Base-by-base conservation (phyloP, 495 filamentous ascomycete genomes). In the Sphaerosporella brunnea region DNA sequence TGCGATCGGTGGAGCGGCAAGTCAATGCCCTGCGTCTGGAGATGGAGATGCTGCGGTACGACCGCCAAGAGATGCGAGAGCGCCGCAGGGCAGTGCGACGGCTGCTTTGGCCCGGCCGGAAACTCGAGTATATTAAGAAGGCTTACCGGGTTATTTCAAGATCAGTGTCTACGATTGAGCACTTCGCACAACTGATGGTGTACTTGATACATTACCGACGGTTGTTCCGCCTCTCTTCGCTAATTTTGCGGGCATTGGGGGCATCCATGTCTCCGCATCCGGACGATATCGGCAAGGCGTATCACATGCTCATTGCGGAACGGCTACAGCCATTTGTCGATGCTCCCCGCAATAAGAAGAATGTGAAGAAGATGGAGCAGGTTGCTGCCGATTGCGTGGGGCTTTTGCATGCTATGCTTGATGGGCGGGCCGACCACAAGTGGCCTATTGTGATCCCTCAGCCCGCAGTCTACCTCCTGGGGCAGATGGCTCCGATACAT, bases 171-270 rank as follows among this genome's bases (percentile, higher is more conserved):
- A 26, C 2, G 19, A 26, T 13, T n/a, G 18, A 34, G n/a, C 18
- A 46, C 18, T 46, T 46, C n/a, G 18, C 7, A 4, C 2, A 34
- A 18, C 5, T 16, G 2, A 20, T 46, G 25, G 8, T 28, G 1
- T 46, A 46, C 23, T 36, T 46, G 25, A 46, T 46, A 34, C 30
- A 34, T 15, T 36, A 46, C 43, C 18, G 23, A 21, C 43, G 28
- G 24, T 28, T 46, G 7, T 35, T 34, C 13, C 25, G 43, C 1
- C 18, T 46, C 18, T 32, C 43, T 19, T 13, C 16, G 7, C 16
- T 18, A 7, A 28, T 46, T 2, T 7, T 46, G 25, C 26, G 35
- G 15, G 43, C 13, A n/a, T 20, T 46, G 9, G 18, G 10, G 2
- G 35, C 16, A 23, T n/a, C 24, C 16, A 34, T 23, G n/a, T 8